A percentile compares a stretch with the other conserved stretches of the same genome.
phyloP scores from a whole-genome alignment of 306 rosid genomes.

The Vigna hirtella region DNA sequence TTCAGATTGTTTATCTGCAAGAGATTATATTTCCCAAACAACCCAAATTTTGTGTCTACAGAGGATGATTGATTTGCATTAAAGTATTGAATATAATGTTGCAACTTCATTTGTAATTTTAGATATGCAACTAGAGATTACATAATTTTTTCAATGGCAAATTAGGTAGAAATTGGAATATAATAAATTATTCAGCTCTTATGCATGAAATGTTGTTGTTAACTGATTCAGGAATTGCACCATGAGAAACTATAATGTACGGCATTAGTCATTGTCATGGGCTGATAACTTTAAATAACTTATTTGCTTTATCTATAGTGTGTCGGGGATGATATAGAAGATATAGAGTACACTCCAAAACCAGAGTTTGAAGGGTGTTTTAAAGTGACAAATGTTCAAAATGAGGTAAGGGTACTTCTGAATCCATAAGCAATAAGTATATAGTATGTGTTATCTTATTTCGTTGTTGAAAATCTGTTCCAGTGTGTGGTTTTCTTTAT shows the following conservation, averaged over 20 bases:
- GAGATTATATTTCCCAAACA: conserved; percentile 22
- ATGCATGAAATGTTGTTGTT: conserved; percentile 13
- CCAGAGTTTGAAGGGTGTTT: conserved; percentile 93
- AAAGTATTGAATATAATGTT: conserved; percentile 24
- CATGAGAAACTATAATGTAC: conserved; percentile 33
- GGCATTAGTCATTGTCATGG: conserved; percentile 20
- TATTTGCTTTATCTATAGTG: conserved; percentile 67
- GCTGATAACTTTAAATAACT: conserved; percentile 28
- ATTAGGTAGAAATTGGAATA: conserved; percentile 25
- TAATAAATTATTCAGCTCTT: conserved; percentile 31
- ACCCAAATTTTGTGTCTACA: conserved; percentile 2
- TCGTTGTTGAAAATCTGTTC: conserved; percentile 30
- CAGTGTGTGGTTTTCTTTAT: conserved; percentile 14
- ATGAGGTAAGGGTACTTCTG: conserved; percentile 67
- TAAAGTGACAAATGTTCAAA: conserved; percentile 87
- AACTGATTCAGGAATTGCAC: conserved; percentile 30
- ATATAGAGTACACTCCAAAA: conserved; percentile 94
- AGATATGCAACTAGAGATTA: conserved; percentile 30
- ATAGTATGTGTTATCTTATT: conserved; percentile 23
- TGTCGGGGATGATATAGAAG: conserved; percentile 93
- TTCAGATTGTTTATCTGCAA: conserved; percentile 26
- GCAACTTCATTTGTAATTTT: conserved; percentile 17
- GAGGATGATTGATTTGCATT: conserved; percentile 31
- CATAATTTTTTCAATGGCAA: conserved; percentile 34
- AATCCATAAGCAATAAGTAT: conserved; percentile 16